Base-by-base conservation (phyloP, 2,329 filamentous ascomycete genomes). In the Pestalotiopsis sp. region DNA sequence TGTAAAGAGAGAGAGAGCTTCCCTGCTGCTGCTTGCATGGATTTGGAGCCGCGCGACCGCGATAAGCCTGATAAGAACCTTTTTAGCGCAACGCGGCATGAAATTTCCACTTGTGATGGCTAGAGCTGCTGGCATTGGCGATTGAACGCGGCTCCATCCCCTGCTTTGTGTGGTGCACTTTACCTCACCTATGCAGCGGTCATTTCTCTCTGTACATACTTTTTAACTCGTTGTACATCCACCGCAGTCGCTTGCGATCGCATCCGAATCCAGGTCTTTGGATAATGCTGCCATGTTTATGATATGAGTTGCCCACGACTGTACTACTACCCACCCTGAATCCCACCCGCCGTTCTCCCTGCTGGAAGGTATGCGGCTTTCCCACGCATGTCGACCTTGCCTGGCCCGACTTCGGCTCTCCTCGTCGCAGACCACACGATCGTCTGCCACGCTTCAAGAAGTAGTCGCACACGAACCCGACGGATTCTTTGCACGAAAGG, bases 331-430 rank as follows among this genome's bases (percentile, higher is more conserved):
- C 36, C 49, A 7, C 49, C 45, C 31, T 27, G 23, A 56, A 17
- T 60, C 14, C 27, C n/a, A 13, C 45, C 56, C 23, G 45, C 23
- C 23, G 20, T 12, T 45, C 38, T 17, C 38, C 17, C 13, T 9
- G 11, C 23, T 23, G 20, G 65, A 49, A 64, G 69, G 64, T 27
- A 79, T 78, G 77, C 68, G 73, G 68, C 72, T 67, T 63, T 70
- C 76, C 56, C 77, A 75, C 57, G 70, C 75, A 73, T 78, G 77
- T 69, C 74, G 72, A 69, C 73, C 71, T 72, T 78, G 75, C 66
- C 68, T 76, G 69, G 70, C 71, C 27, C 75, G 72, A 52, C 70
- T 78, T 66, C 59, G 72, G 39, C 69, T 69, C 36, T 65, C 66
- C 41, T 63, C 67, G 13, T 70, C 62, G 45, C 71, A 65, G 63